Evolutionary conservation across 139 green algal genomes (phyloP), one percentile per base, ranked within the genome.

Genomic region (Chlamydomonas sphaeroides): DNA sequence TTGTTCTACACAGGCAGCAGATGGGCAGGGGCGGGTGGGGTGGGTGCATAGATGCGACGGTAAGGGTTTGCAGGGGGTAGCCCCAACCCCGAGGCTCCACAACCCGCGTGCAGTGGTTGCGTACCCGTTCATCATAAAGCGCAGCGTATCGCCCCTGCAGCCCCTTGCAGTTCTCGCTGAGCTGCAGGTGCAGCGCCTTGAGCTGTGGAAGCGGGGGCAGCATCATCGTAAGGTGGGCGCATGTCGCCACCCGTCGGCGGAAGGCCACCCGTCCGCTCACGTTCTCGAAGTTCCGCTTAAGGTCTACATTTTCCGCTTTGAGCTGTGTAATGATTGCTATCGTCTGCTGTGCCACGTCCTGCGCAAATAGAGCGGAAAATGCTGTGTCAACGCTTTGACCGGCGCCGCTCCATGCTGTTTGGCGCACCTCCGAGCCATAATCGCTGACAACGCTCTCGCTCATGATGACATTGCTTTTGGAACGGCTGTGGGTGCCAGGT

Each of bases 271-370:
- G n/a, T n/a, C 69, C 17, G 49, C 88, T 69, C 65, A 93, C 90
- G 41, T 87, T 89, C 26, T 93, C 90, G 80, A 93, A 93, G 82
- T 93, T 93, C 5, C 81, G 83, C n/a, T 84, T 86, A 0, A 93
- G 86, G 62, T 93, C 84, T 63, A 76, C 38, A 68, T 93, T 93
- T 48, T 93, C 90, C 2, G 36, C 38, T 14, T 75, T 65, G 0
- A 90, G 68, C 1, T 79, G 73, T 6, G 80, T 79, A 51, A 92
- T 76, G 14, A 91, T 66, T 21, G 56, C 80, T 63, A 89, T 35
- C 17, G 81, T 79, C 28, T 87, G 80, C 30, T 53, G 32, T 15
- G 56, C 56, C 32, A 86, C 35, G 36, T 89, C 88, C 88, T 92
- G 78, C 72, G 32, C 7, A n/a, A 23, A 6, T 30, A 7, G n/a